Conservation (phyloP, 228 moss, liverwort and hornwort species). For the Sphagnum fallax region DNA sequence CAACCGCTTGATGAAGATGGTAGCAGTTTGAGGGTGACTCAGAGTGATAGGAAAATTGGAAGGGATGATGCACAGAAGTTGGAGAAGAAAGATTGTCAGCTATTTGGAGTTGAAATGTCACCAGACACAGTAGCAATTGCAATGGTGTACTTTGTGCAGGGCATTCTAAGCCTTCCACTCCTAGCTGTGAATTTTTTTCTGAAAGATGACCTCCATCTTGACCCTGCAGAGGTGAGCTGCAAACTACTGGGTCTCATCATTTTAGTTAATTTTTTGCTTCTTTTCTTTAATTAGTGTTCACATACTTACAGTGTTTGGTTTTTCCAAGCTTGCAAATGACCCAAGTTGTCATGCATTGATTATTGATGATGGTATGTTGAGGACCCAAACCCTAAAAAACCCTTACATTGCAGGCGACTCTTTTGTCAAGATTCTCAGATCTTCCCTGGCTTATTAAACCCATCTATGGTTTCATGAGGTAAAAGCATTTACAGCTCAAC, state of each 20-base stretch:
- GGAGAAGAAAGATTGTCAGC: slow-evolving; percentile 40
- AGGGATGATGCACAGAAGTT: slow-evolving; percentile 21
- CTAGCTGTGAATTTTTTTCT: slow-evolving; percentile 87
- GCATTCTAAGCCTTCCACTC: slow-evolving; percentile 74
- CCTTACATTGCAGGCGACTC: slow-evolving; percentile 49
- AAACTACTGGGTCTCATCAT: slow-evolving; percentile 5
- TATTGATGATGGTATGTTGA: neutral
- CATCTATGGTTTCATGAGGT: slow-evolving; percentile 95
- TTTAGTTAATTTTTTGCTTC: neutral
- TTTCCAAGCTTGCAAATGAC: neutral
- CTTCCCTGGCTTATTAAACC: slow-evolving; percentile 97
- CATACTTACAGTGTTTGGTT: neutral
- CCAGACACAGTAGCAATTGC: slow-evolving; percentile 90
- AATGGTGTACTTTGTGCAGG: slow-evolving; percentile 96
- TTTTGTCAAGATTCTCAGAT: slow-evolving; percentile 70
- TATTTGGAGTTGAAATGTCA: slow-evolving; percentile 86
- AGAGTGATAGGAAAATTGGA: slow-evolving; percentile 27
- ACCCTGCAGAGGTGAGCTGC: slow-evolving; percentile 77
- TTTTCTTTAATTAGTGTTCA: neutral
- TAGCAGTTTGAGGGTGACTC: neutral
- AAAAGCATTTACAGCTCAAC: neutral
- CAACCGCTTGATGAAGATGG: slow-evolving; percentile 13
- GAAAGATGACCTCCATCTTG: slow-evolving; percentile 82
- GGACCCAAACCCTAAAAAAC: neutral
- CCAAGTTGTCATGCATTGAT: neutral